These are phyloP conservation scores for Fusarium chlamydosporum DNA, from an alignment of 2,329 filamentous ascomycete species.

Conservation along the genomic window DNA sequence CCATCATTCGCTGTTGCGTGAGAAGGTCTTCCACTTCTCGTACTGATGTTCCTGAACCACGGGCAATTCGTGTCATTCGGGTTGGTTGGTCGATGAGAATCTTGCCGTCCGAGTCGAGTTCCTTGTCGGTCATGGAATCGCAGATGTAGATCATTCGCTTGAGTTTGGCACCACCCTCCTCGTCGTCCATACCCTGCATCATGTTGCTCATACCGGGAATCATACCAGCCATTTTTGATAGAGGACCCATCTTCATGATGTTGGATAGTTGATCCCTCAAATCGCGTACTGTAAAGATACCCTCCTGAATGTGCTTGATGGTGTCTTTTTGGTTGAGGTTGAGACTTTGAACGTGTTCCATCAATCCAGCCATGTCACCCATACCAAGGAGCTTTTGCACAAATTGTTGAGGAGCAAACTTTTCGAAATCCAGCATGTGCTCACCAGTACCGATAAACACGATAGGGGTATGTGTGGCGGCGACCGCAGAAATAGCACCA, in stretches of 20 bases:
- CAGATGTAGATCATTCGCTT: conserved; percentile 99
- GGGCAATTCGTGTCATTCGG: conserved; percentile 91
- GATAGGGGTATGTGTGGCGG: conserved; percentile 95
- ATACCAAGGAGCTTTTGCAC: conserved; percentile 95
- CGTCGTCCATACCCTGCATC: conserved; percentile 97
- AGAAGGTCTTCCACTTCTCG: conserved; percentile 94
- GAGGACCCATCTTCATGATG: conserved; percentile 99
- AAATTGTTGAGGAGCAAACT: conserved; percentile 93
- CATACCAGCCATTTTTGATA: conserved; percentile 99
- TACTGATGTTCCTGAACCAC: conserved; percentile 90
- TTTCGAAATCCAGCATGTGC: conserved; percentile 94
- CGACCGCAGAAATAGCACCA: conserved; percentile 97
- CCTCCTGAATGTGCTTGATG: conserved; percentile 98
- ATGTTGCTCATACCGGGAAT: conserved; percentile 94
- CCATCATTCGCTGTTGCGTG: conserved; percentile 99
- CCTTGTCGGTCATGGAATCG: conserved; percentile 97
- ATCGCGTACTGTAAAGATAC: conserved; percentile 95
- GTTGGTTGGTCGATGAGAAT: conserved; percentile 93
- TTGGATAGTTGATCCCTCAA: conserved; percentile 95
- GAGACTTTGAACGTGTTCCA: conserved; percentile 95
- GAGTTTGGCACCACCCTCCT: conserved; percentile 92
- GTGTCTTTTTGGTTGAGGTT: conserved; percentile 98
- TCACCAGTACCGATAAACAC: conserved; percentile 98
- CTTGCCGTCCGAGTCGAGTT: conserved; percentile 95
- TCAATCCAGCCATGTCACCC: conserved; percentile 94